Base-by-base conservation (phyloP, 1,139 yeast genomes). In the Suhomyces bolitotheri region DNA sequence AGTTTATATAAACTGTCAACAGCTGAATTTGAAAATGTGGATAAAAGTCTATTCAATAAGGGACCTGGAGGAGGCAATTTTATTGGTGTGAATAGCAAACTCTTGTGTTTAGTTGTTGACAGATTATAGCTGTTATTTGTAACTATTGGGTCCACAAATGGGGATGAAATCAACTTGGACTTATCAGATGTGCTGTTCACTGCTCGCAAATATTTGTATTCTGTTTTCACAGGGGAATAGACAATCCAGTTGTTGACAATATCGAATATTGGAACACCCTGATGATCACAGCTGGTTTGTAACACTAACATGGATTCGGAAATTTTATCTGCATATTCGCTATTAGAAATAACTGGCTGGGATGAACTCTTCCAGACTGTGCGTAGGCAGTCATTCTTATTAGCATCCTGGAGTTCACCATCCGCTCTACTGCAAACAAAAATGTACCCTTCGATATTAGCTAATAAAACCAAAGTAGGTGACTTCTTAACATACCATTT, bases 1-100 rank as follows among this genome's bases (percentile, higher is more conserved):
- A 78, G 49, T 47, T 69, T 67, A 42, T 69, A 59, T 20, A 78
- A 53, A 4, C 80, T 75, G 53, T 79, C 84, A 15, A 78, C 55
- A 0, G 84, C 80, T 4, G 73, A 64, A 38, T 69, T 68, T 3
- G 82, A 76, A 12, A 79, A 49, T 13, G 69, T 61, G 7, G 72
- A 67, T 37, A 78, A 50, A 1, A 78, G 67, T 38, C 73, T 69
- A 33, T 68, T 64, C 28, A 75, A 56, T 20, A 76, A 48, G 0
- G 76, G 73, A 1, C 70, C 68, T 2, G 70, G 65, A 2, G 63
- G 64, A 1, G 80, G 77, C 13, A 76, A 49, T 41, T 64, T 64
- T 14, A 76, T 67, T 0, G 76, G 73, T 0, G 78, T 72, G 21
- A 69, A 57, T 28, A 56, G 20, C 7, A 8, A 27, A 16, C 31